phyloP scores from a whole-genome alignment of 2,329 filamentous ascomycete genomes.

The Fonsecaea multimorphosa region DNA sequence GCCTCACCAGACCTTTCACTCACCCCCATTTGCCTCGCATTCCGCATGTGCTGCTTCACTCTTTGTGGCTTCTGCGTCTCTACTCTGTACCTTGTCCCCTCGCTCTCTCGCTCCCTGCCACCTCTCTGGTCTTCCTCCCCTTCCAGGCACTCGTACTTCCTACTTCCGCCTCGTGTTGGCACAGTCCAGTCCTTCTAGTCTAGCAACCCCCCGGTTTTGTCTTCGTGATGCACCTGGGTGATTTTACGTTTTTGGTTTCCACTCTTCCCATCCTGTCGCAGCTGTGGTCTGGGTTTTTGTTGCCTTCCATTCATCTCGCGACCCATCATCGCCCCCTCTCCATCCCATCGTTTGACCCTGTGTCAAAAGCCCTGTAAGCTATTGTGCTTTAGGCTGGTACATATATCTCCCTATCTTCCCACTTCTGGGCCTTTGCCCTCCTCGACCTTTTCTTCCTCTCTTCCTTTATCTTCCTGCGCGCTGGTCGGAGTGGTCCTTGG shows the following conservation, averaged over 20 bases:
- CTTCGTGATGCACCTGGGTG: constrained; percentile 12
- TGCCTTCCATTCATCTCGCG: constrained; percentile 13
- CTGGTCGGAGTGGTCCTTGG: constrained; percentile 10
- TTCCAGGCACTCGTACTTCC: constrained; percentile 13
- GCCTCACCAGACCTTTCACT: not conserved
- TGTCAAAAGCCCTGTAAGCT: constrained; percentile 18
- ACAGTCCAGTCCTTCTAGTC: not conserved
- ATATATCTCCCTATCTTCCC: constrained; percentile 34
- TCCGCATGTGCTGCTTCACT: constrained; percentile 8
- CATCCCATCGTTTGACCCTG: constrained; percentile 31
- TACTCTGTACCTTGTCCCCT: not conserved
- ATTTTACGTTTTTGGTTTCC: constrained; percentile 15
- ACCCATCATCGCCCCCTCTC: constrained; percentile 30
- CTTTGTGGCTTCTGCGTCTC: constrained; percentile 5
- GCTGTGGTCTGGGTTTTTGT: constrained; percentile 23
- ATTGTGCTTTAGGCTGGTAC: constrained; percentile 24
- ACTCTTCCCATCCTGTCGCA: constrained; percentile 14
- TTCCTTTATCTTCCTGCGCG: constrained; percentile 29
- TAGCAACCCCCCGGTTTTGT: constrained; percentile 4
- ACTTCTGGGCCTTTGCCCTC: constrained; percentile 25
- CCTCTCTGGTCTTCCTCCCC: not conserved
- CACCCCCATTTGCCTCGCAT: not conserved
- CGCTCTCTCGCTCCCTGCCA: constrained; percentile 3
- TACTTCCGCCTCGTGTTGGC: constrained; percentile 19
- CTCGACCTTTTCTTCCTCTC: constrained; percentile 29